Evolutionary conservation across 176 grass and related monocot genomes (phyloP).

Genomic region (Eleusine indica): DNA sequence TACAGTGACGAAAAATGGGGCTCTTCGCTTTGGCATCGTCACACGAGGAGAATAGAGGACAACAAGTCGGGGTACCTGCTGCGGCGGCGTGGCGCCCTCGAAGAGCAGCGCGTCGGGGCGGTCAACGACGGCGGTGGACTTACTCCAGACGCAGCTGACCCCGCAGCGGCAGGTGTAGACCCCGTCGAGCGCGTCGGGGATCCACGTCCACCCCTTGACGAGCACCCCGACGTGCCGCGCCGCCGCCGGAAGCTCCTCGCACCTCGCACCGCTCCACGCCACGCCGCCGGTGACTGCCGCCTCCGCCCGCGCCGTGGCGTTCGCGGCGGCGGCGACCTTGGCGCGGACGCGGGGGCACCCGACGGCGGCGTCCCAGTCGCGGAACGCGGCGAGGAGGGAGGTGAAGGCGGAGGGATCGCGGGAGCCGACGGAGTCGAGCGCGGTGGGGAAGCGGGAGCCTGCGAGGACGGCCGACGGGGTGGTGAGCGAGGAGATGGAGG

Average conservation of each 20-base stretch:
- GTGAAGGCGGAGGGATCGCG: slow-evolving; percentile 50
- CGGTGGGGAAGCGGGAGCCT: slow-evolving; percentile 28
- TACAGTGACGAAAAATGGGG: not conserved
- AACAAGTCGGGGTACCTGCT: slow-evolving; percentile 45
- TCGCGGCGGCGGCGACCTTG: slow-evolving; percentile 50
- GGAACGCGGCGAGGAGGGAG: slow-evolving; percentile 61
- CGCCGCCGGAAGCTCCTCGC: slow-evolving; percentile 16
- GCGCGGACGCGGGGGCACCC: slow-evolving; percentile 64
- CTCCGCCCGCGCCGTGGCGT: slow-evolving; percentile 31
- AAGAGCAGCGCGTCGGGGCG: slow-evolving; percentile 78
- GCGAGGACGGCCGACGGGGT: slow-evolving; percentile 20
- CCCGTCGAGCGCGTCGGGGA: slow-evolving; percentile 82
- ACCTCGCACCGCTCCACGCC: slow-evolving; percentile 33
- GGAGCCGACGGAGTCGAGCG: slow-evolving; percentile 58
- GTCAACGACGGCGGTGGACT: slow-evolving; percentile 62
- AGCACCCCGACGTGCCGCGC: slow-evolving; percentile 63
- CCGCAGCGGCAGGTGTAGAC: slow-evolving; percentile 83
- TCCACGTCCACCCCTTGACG: slow-evolving; percentile 92
- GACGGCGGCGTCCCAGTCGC: slow-evolving; percentile 61
- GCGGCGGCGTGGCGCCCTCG: slow-evolving; percentile 68
- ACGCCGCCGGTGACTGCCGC: slow-evolving; percentile 32
- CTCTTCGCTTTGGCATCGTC: not conserved
- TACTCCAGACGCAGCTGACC: slow-evolving; percentile 83
- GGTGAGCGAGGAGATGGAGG: slow-evolving; percentile 58
- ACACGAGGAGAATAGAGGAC: not conserved